phyloP scores from a whole-genome alignment of 371 early-diverging fungal genomes.

The Lichtheimia ornata region DNA sequence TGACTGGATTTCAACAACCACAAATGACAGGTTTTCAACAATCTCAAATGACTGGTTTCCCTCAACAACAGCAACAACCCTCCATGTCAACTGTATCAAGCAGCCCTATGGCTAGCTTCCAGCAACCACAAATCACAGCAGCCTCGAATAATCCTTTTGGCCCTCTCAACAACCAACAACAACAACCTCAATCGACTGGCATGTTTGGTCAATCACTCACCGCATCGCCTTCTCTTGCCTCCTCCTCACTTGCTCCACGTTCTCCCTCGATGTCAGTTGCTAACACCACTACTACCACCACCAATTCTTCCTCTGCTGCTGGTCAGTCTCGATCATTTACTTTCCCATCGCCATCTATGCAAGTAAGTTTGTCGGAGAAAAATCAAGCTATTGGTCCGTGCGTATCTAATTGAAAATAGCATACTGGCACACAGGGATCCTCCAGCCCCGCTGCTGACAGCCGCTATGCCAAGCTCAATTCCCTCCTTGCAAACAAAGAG shows the following conservation, averaged over 20 bases:
- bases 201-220: slow-evolving; percentile 17
- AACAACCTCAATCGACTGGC: slow-evolving; percentile 11
- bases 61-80: neutral
- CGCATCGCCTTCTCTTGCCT: slow-evolving; percentile 16
- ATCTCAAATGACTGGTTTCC: neutral
- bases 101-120: slow-evolving; percentile 7
- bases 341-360: slow-evolving; percentile 18
- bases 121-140: slow-evolving; percentile 15
- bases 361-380: slow-evolving; percentile 14
- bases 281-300: neutral
- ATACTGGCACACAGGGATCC: slow-evolving; percentile 5
- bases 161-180: slow-evolving; percentile 8
- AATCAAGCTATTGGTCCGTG: slow-evolving; percentile 1
- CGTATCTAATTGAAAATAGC: slow-evolving; percentile 3
- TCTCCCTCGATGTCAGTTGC: slow-evolving; percentile 14
- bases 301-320: slow-evolving; percentile 10
- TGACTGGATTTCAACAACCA: slow-evolving; percentile 12
- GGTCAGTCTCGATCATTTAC: slow-evolving; percentile 19
- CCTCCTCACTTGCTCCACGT: slow-evolving; percentile 3
- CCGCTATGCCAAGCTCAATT: slow-evolving; percentile 24
- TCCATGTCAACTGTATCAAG: neutral
- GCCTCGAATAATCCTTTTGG: slow-evolving; percentile 29
- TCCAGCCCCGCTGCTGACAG: slow-evolving; percentile 7
- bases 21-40: neutral
- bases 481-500: slow-evolving; percentile 22